Percentiles rank a stretch among this genome's conserved stretches.
These are phyloP conservation scores for Xylaria multiplex DNA, from an alignment of 2,329 filamentous ascomycete genomes.

Conservation along the genomic window DNA sequence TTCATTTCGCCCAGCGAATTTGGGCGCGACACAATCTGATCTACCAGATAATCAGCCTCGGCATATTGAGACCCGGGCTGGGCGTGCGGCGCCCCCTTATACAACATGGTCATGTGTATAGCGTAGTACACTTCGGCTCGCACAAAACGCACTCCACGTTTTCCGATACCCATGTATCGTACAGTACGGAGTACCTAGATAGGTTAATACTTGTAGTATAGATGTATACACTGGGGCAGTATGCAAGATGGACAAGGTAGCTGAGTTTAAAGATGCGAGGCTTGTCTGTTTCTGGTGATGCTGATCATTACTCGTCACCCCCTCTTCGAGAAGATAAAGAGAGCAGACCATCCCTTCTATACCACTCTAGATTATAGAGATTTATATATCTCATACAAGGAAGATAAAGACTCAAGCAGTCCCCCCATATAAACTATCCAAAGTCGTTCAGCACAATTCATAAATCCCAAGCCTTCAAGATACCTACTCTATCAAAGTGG, in stretches of 20 bases:
- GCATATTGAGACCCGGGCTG: constrained; percentile 30
- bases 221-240: constrained; percentile 18
- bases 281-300: constrained; percentile 28
- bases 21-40: constrained; percentile 16
- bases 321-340: constrained; percentile 28
- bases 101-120: constrained; percentile 12
- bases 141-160: constrained; percentile 8
- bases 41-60: constrained; percentile 31
- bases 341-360: constrained; percentile 19
- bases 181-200: not conserved
- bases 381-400: constrained; percentile 25
- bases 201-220: not conserved
- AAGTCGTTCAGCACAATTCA: not conserved
- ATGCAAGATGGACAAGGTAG: constrained; percentile 27
- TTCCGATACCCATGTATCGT: constrained; percentile 13
- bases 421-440: not conserved
- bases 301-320: constrained; percentile 34
- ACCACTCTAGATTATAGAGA: not conserved
- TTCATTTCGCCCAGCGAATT: constrained; percentile 28
- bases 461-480: not conserved
- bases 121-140: not conserved
- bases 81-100: constrained; percentile 18
- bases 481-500: not conserved
- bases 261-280: constrained; percentile 17
- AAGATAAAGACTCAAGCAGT: constrained; percentile 26